Percentiles rank a stretch among this genome's conserved stretches.
phyloP scores from a whole-genome alignment of 2,329 filamentous ascomycete species.

The Dothistroma pini region DNA sequence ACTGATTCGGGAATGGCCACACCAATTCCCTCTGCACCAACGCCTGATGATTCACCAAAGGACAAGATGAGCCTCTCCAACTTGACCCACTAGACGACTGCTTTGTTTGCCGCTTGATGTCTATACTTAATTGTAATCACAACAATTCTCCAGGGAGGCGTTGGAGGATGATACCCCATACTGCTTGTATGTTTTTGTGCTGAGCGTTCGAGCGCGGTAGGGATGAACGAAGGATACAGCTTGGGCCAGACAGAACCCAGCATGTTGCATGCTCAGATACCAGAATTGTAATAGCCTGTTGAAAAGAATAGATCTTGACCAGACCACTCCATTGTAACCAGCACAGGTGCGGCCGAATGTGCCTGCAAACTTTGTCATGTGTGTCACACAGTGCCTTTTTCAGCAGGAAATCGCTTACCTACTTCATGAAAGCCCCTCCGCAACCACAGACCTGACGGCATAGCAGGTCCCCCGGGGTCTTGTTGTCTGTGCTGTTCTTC shows the following conservation, averaged over 20 bases:
- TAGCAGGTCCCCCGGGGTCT: neutral
- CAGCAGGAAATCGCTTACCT: neutral
- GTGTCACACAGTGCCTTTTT: too few species aligned
- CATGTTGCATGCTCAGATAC: neutral
- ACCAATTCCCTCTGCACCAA: slow-evolving; percentile 25
- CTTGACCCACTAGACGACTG: slow-evolving; percentile 31
- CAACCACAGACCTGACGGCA: neutral
- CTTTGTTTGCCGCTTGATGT: slow-evolving; percentile 10
- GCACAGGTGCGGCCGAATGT: neutral
- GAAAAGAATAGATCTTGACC: neutral
- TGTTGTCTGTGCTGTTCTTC: neutral
- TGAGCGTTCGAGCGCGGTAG: slow-evolving; percentile 11
- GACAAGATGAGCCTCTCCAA: slow-evolving; percentile 40
- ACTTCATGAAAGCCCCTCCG: neutral
- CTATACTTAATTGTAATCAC: slow-evolving; percentile 11
- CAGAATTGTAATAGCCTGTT: neutral
- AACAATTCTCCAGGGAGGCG: slow-evolving; percentile 1
- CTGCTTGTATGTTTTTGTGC: slow-evolving; percentile 4
- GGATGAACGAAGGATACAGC: slow-evolving; percentile 3
- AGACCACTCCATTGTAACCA: neutral
- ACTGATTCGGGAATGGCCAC: slow-evolving; percentile 31
- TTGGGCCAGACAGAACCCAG: neutral
- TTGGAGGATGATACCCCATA: slow-evolving; percentile 9
- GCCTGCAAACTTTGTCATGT: neutral
- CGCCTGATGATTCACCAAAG: slow-evolving; percentile 35